Evolutionary conservation across 768 basidiomycete species (phyloP), one percentile per base, ranked within the genome.

Genomic region (Coprinellus micaceus): DNA sequence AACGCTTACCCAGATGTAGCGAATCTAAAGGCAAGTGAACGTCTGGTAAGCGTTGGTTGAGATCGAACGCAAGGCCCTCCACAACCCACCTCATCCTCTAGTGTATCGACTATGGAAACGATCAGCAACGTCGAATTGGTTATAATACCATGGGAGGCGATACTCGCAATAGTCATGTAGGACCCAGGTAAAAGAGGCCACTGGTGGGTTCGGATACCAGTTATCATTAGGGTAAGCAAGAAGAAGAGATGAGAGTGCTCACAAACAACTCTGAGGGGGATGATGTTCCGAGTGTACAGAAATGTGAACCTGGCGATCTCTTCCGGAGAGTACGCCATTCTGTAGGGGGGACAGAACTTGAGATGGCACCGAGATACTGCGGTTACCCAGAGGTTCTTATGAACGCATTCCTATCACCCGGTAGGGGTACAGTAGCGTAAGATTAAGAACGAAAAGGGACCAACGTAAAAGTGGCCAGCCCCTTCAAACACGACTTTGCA

Each of bases 131-230:
- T 17, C 15, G n/a, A 6, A 9, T 33, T 33, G n/a, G n/a, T n/a
- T 13, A 33, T 13, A 33, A 13, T 43, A 6, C n/a, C n/a, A 9
- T 6, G 15, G 15, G 40, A 6, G 6, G 40, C 40, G n/a, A 43
- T 10, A 47, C 66, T 59, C 57, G 67, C 66, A 64, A 49, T 69
- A 66, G 47, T 65, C 66, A 48, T 67, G 60, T 19, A 64, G 19
- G 17, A 65, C 64, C 66, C 64, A 67, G 10, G 61, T 60, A 13
- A 67, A 45, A 28, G 62, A 52, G 12, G 63, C 48, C 39, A 67
- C 66, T 67, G 40, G n/a, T 19, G 15, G 48, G n/a, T 24, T 21
- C 49, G 21, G 30, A 30, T 6, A 10, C 25, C 25, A n/a, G 25
- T 36, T 22, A 24, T 37, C 40, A 17, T 6, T 9, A 33, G 33